Evolutionary conservation across 352 stramenopile species (phyloP).

Genomic region (Pythium rishiriense): DNA sequence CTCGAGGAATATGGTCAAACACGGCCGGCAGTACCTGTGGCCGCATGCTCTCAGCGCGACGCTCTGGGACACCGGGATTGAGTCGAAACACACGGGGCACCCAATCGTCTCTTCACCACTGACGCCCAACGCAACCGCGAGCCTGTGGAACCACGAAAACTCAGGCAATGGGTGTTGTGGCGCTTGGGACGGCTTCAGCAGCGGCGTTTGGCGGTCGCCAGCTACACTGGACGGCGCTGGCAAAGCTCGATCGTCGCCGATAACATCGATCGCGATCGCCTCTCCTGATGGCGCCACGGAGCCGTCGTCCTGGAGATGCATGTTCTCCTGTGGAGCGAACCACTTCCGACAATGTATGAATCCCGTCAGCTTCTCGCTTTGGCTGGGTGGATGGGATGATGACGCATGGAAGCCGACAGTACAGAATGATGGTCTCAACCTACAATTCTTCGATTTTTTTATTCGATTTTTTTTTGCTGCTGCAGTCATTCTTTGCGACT

Average conservation of each 20-base stretch:
- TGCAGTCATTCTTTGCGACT: background rate
- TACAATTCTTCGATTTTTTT: constrained; percentile 1
- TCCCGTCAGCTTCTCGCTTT: background rate
- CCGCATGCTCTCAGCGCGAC: constrained; percentile 45
- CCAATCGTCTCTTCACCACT: constrained; percentile 43
- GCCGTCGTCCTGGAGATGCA: background rate
- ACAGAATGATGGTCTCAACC: constrained; percentile 7
- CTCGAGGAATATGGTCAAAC: constrained; percentile 51
- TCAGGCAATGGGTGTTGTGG: background rate
- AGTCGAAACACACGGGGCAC: constrained; percentile 75
- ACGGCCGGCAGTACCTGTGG: constrained; percentile 57
- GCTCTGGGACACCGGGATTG: constrained; percentile 33
- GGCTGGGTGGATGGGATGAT: background rate
- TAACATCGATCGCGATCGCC: background rate
- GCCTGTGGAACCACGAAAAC: background rate
- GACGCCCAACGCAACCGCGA: background rate
- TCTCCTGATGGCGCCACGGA: no score
- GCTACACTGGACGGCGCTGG: background rate
- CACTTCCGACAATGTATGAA: background rate
- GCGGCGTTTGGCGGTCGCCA: background rate
- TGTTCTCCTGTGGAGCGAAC: background rate
- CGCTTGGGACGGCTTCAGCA: background rate
- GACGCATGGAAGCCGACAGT: background rate
- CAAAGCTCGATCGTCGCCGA: background rate
- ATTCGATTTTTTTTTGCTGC: background rate